These are phyloP conservation scores for Pinus taeda DNA, from an alignment of 75 land plant genomes.

Conservation along the genomic window DNA sequence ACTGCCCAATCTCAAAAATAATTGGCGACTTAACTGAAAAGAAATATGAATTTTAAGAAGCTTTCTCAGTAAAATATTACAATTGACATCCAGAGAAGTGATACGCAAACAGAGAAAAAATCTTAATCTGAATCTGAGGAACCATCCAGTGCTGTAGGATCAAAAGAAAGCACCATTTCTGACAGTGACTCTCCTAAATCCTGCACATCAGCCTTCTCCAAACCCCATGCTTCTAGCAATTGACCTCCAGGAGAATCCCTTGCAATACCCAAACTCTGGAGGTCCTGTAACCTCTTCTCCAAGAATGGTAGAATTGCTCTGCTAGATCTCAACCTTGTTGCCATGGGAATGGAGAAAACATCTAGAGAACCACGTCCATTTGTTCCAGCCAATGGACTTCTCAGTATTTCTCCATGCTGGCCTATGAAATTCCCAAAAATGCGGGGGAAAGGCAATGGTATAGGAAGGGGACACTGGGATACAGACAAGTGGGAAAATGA, in stretches of 20 bases:
- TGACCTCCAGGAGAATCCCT: conserved; percentile 58
- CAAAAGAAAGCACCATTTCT: conserved; percentile 34
- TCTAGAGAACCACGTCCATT: conserved; percentile 65
- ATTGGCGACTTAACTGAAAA: too few species aligned
- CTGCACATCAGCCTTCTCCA: conserved; percentile 66
- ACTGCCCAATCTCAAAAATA: too few species aligned
- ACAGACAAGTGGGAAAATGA: conserved; percentile 57
- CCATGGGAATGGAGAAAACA: conserved; percentile 75
- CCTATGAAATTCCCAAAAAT: conserved; percentile 63
- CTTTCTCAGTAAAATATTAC: too few species aligned
- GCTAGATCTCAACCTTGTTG: conserved; percentile 78
- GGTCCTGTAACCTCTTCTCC: conserved; percentile 45
- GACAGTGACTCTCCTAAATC: conserved; percentile 71
- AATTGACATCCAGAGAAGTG: too few species aligned
- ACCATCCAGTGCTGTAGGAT: conserved; percentile 11
- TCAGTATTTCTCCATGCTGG: conserved; percentile 54
- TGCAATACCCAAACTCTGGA: conserved; percentile 46
- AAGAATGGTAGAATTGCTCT: conserved; percentile 67
- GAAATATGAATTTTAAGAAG: too few species aligned
- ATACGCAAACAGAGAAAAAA: neutral
- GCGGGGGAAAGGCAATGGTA: conserved; percentile 89
- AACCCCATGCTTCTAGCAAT: conserved; percentile 81
- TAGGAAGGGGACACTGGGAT: conserved; percentile 75
- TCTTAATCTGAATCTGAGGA: conserved; percentile 52
- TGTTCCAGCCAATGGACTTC: conserved; percentile 15